Evolutionary conservation across 805 yeast species (phyloP), one percentile per base, ranked within the genome.

Genomic region (Candida morakotiae): DNA sequence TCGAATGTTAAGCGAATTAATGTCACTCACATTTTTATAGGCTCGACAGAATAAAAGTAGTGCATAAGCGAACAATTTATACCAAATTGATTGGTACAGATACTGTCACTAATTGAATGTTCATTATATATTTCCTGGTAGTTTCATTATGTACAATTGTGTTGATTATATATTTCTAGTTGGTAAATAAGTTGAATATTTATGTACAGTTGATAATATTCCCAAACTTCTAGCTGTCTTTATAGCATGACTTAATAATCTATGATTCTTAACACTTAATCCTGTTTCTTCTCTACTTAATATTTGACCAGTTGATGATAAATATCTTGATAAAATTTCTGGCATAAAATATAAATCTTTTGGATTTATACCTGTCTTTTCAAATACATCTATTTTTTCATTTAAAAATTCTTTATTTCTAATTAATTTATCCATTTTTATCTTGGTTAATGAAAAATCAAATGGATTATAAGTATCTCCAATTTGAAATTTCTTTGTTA

Each of bases 191-290:
- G 73, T 56, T 22, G 71, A 64, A 52, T 80, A 82, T 53, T 68
- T 77, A 51, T 85, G 88, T n/a, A 81, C 82, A 43, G 80, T 68
- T 29, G 93, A 79, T 56, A 88, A 65, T 42, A 87, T 69, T 0
- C 96, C 97, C 38, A 83, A 79, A 3, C 83, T 79, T 54, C 91
- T 77, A 11, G 89, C 81, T 48, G 96, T 73, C 54, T 84, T 79
- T 31, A 88, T 73, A 13, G 96, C 94, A 49, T 77, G 83, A 1
- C 88, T 70, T 48, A 88, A 61, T 48, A 73, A 70, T 52, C 77
- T 78, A 55, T 88, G 96, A 51, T 83, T 84, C 45, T 67, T 70
- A 9, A 73, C 72, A 27, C 67, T 72, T 44, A 86, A 71, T 4
- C 91, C 88, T 2, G 87, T 80, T 11, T 78, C 75, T 37, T 78